Base-by-base conservation (phyloP, 495 filamentous ascomycete genomes). In the Lasiosphaeris hirsuta region DNA sequence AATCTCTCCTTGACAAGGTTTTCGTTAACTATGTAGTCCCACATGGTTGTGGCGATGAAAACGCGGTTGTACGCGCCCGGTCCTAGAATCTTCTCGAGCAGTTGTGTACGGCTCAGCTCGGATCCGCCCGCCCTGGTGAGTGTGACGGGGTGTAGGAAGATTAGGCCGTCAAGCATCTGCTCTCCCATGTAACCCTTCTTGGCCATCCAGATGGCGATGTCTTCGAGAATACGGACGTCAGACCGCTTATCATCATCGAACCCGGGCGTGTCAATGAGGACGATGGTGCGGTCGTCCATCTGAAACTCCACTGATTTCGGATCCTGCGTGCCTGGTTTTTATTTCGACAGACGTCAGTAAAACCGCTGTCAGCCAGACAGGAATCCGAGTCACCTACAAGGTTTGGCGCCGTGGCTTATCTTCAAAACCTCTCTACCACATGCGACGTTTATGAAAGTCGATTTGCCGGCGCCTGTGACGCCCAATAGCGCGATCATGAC, bases 1-100 rank as follows among this genome's bases (percentile, higher is more conserved):
- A 38, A 9, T 9, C 33, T 34, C 6, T 50, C 10, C n/a, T 50
- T 7, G 23, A 50, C 23, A 5, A 14, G 13, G 9, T 38, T n/a
- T 15, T 50, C 11, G 1, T 9, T 13, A n/a, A 17, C n/a, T 8
- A 50, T 33, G 13, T 50, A 33, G 4, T 18, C 47, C 47, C 47
- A 50, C 47, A 50, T 38, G 19, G 47, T 50, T 35, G 47, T 50
- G 19, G 47, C 47, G 15, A 50, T 38, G 34, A 50, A 1, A 17
- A 50, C 47, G 13, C 47, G 47, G 13, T n/a, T 33, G 33, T 35
- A 50, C 1, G 30, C 34, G 13, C 7, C 19, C 1, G 19, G 11
- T n/a, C 47, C 47, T 15, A 50, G 13, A 15, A 50, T 50, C 34
- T 19, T 38, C 14, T 50, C 47, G 10, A 50, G n/a, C 10, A 50